Evolutionary conservation across 495 filamentous ascomycete species (phyloP), one percentile per base, ranked within the genome.

Genomic region (Annulohypoxylon bovei): DNA sequence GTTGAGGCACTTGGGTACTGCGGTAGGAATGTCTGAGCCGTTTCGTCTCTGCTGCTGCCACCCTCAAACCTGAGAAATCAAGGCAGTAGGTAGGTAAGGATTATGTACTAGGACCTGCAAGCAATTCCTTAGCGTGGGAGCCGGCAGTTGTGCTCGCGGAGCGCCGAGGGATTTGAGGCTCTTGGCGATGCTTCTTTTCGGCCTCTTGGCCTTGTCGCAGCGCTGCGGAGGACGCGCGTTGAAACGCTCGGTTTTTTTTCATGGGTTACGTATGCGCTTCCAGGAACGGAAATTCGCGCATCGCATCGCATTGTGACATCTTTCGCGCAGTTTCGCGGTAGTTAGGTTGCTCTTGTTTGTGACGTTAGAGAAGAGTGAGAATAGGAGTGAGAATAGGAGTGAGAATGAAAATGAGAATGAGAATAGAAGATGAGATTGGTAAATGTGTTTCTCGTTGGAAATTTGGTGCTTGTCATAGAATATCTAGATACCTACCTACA

Each of bases 181-280:
- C 68, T 71, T 57, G 68, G 68, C 62, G 42, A 71, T 62, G 20
- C 62, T 57, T 47, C 12, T 37, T 11, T 32, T 27, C n/a, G 20
- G 20, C 12, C 16, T 62, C 68, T 71, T 71, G 62, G 68, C 68
- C 27, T 20, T 71, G 68, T 71, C 63, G 68, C 68, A 63, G 68
- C 57, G 9, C 37, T 23, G 39, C 11, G 39, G n/a, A 18, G 39
- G 39, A 40, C 40, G 12, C 42, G 11, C 25, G 52, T 58, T 71
- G 68, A 71, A 71, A 71, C 68, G 18, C 44, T 53, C 32, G 62
- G 42, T 16, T 3, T 14, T 55, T 55, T 32, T 32, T 32, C 39
- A 33, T 61, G 56, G 49, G 37, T 8, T 66, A 46, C 40, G 55
- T 55, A 57, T 49, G 32, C 25, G 12, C 28, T 12, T 9, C 3